Evolutionary conservation across 2,329 filamentous ascomycete genomes (phyloP), one percentile per base, ranked within the genome.

Genomic region (Didymella lethalis): DNA sequence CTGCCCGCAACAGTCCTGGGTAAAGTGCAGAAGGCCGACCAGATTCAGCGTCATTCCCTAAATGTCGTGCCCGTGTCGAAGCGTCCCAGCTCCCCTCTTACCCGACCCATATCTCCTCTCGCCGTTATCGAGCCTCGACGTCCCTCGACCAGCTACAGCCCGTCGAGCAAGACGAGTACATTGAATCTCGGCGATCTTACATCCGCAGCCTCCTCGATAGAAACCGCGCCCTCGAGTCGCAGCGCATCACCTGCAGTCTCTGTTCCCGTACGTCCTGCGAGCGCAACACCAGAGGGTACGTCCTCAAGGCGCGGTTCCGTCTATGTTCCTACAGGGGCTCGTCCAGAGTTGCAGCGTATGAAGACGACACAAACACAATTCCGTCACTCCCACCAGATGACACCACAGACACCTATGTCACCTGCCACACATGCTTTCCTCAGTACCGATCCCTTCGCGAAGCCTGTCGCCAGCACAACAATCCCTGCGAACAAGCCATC

Each of bases 371-470:
- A 65, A 6, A 44, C 63, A 1, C 66, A 70, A 0, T 70, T 70
- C 53, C 58, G 62, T 28, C 61, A 64, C 36, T 68, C 67, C 7
- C 62, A 68, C 26, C 60, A 66, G 40, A 48, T 62, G 7, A 65
- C 74, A 11, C 68, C 71, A 16, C 69, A 74, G 2, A 67, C 72
- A 12, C 72, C 74, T 7, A 74, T 74, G 23, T 45, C 75, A 1
- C 71, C 74, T 8, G 71, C 60, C 16, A 58, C 71, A 3, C 73
- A 75, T 26, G 65, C 74, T n/a, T 78, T 78, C 63, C 71, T 78
- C 45, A 75, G 65, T 53, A 75, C 73, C 8, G 76, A 78, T 48
- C 76, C 76, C 8, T 78, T 74, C 59, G 76, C 74, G 31, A 75
- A 64, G 51, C 63, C 70, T 2, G 72, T 62, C 16, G 68, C 64